Evolutionary conservation across 371 early-diverging fungal species (phyloP), one percentile per base, ranked within the genome.

Genomic region (Rhizopus microsporus): DNA sequence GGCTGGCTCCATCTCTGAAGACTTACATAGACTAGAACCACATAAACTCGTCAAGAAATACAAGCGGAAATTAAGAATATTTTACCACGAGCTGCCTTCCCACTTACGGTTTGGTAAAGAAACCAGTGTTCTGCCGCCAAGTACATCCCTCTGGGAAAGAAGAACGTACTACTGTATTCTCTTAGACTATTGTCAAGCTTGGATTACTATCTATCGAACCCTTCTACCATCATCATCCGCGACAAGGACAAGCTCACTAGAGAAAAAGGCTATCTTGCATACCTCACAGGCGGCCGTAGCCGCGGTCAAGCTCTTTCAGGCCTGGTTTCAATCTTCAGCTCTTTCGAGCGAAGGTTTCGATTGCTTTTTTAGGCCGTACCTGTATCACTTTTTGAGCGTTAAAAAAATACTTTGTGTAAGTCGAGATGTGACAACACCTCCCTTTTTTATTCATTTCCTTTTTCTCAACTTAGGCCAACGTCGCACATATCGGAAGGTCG

Each of bases 321-420:
- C 38, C 4, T 71, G 72, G 72, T 68, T 68, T 47, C 57, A 51
- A 12, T 33, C 44, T 3, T 68, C 68, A 4, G 13, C 30, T n/a
- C 52, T 64, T 17, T 59, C 68, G n/a, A 53, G n/a, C 1, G 62
- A 67, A 7, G 59, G 60, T 4, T 71, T 68, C 40, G 74, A 74
- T 54, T 74, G 74, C 42, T 68, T 74, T 51, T 74, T 74, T 65
- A 51, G 74, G 51, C 71, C 74, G n/a, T 74, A 70, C 50, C 38
- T 74, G 8, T 70, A 68, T 51, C 74, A 74, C 49, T 74, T 65
- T 44, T 70, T 74, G 68, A 62, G 60, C 33, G 58, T 59, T 4
- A 70, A 70, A 40, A 49, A 67, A 16, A 59, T 65, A 17, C 63
- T 68, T 42, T 60, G 54, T 56, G 74, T 73, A 67, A 57, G 52